These are phyloP conservation scores for Euclidium syriacum DNA, from an alignment of 345 rosid species.

Conservation along the genomic window DNA sequence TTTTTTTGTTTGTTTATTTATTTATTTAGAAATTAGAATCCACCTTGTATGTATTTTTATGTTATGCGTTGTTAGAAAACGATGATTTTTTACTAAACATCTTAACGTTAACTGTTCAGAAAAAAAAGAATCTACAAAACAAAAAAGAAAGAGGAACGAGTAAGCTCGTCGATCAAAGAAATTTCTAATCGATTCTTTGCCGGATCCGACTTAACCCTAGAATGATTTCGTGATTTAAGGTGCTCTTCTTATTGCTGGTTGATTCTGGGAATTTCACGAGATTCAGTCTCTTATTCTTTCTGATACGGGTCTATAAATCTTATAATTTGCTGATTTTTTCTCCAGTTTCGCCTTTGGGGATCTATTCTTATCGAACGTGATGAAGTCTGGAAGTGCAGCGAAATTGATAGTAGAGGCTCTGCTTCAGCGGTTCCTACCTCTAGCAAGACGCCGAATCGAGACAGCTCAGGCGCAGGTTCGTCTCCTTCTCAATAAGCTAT, in stretches of 20 bases:
- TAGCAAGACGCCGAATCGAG: constrained; percentile 93
- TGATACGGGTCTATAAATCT: constrained; percentile 14
- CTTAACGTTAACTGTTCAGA: background rate
- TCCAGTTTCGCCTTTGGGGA: background rate
- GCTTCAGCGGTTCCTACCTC: constrained; percentile 93
- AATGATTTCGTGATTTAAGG: constrained; percentile 25
- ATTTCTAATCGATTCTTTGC: background rate
- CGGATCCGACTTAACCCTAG: constrained; percentile 26
- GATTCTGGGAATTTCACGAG: constrained; percentile 6
- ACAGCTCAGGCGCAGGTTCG: constrained; percentile 96
- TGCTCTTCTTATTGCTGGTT: constrained; percentile 11
- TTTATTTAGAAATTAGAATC: background rate
- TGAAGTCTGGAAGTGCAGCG: constrained; percentile 95
- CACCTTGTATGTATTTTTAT: background rate
- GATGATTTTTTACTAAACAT: background rate
- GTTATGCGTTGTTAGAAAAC: background rate
- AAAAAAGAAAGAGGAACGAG: background rate
- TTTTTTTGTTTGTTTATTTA: background rate
- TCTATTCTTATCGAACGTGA: constrained; percentile 27
- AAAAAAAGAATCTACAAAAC: background rate
- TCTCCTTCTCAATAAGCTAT: constrained; percentile 12
- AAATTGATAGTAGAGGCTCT: constrained; percentile 93
- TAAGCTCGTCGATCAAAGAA: constrained; percentile 22
- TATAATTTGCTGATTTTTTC: background rate
- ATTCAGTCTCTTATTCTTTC: constrained; percentile 5